Base-by-base conservation (phyloP, 768 basidiomycete species). In the Boletus pseudo-olivaceus region DNA sequence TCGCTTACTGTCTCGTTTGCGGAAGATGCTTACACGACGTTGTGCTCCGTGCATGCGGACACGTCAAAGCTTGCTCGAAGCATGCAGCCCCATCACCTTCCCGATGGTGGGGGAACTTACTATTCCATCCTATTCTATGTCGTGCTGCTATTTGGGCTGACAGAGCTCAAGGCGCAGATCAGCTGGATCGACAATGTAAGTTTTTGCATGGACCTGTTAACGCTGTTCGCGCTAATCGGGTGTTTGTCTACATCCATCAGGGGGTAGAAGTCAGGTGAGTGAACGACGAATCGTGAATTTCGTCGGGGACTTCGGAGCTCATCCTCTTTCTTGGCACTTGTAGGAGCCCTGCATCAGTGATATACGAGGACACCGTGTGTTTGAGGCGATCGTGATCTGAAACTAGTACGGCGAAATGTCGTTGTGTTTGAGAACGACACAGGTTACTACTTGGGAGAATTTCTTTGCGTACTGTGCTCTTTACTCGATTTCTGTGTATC, bases 81-180 rank as follows among this genome's bases (percentile, higher is more conserved):
- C 42, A 59, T 59, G 58, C 57, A 37, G 4, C 47, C 57, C 10
- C 57, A 49, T 12, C 47, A 45, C 9, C 57, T 60, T 30, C 58
- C 58, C 1, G 57, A 33, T 29, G 57, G 47, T 1, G 57, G 30
- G 2, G 50, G 51, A 26, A 54, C 57, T 20, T 59, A 60, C 4
- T 59, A 59, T 41, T 46, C 57, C 23, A 59, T 59, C 23, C 4
- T 59, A 29, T 54, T 59, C n/a, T 56, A 66, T 26, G 62, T 82
- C 12, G 68, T 82, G n/a, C 54, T 83, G 12, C 64, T 76, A 1
- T 80, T 83, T 53, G 82, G 80, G 1, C 59, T 78, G 32, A 82
- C 79, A 11, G 82, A 82, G 49, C 57, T 82, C 49, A 76, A 76
- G 62, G 80, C 80, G 0, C 76, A 79, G 47, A 73, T 82, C n/a